phyloP scores from a whole-genome alignment of 2,329 filamentous ascomycete species.

The Fusarium sulawesiense region DNA sequence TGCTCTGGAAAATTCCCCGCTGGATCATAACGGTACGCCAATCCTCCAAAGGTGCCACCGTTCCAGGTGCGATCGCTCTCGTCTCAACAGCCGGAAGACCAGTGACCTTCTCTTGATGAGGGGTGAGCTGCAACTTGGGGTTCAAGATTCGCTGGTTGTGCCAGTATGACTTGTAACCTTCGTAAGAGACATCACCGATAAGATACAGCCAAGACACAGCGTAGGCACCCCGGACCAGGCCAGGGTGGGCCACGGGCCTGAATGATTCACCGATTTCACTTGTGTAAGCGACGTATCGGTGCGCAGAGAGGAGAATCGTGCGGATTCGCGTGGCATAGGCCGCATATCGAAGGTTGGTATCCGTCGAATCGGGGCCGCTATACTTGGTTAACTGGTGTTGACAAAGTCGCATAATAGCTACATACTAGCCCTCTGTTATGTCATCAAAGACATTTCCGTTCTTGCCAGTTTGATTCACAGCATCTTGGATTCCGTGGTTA shows the following conservation, averaged over 20 bases:
- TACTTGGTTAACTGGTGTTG: constrained; percentile 14
- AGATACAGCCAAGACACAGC: constrained; percentile 94
- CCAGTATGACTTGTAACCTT: constrained; percentile 95
- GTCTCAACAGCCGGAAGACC: constrained; percentile 55
- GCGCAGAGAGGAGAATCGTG: constrained; percentile 88
- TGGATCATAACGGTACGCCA: constrained; percentile 92
- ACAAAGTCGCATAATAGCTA: constrained; percentile 41
- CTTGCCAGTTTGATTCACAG: constrained; percentile 67
- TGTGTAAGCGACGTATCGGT: constrained; percentile 97
- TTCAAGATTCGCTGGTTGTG: constrained; percentile 82
- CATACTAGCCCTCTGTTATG: constrained; percentile 82
- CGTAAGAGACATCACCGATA: constrained; percentile 87
- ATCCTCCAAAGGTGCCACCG: constrained; percentile 81
- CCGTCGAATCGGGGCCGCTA: constrained; percentile 77
- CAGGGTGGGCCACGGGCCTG: constrained; percentile 89
- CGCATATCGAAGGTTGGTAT: constrained; percentile 88
- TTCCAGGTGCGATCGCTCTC: constrained; percentile 52
- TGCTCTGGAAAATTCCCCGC: constrained; percentile 86
- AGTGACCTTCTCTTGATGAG: constrained; percentile 60
- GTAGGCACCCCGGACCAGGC: constrained; percentile 84
- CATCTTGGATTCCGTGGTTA: constrained; percentile 65
- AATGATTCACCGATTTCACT: constrained; percentile 97
- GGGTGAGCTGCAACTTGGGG: constrained; percentile 69
- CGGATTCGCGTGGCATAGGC: constrained; percentile 88
- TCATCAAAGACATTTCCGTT: constrained; percentile 83